These are phyloP conservation scores for Blakeslea trispora DNA, from an alignment of 371 early-diverging fungal species.

Conservation along the genomic window DNA sequence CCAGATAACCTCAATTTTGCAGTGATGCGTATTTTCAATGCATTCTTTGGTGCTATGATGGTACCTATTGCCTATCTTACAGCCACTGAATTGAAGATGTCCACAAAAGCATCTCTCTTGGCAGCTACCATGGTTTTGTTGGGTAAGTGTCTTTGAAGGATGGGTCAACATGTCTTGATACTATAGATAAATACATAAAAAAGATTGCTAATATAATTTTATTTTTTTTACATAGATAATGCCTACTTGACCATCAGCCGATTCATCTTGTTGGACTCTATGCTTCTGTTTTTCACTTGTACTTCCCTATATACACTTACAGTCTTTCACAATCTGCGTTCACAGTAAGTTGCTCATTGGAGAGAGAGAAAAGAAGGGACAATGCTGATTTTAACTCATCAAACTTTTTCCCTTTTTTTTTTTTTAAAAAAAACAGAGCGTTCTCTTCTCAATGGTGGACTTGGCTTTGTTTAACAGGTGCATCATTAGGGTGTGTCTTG, in stretches of 20 bases:
- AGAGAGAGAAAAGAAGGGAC: not conserved
- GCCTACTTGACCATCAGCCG: slow-evolving; percentile 90
- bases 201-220: too few relatives aligned
- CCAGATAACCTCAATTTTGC: slow-evolving; percentile 87
- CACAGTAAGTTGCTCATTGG: slow-evolving; percentile 48
- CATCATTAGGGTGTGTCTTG: slow-evolving; percentile 86
- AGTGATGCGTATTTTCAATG: slow-evolving; percentile 92
- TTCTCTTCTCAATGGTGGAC: slow-evolving; percentile 87
- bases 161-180: too few relatives aligned
- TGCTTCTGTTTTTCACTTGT: slow-evolving; percentile 94
- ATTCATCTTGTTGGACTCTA: slow-evolving; percentile 97
- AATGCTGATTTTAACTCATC: not conserved
- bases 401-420: too few relatives aligned
- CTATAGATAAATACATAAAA: too few relatives aligned
- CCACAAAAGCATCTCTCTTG: slow-evolving; percentile 64
- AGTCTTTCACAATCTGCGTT: slow-evolving; percentile 73
- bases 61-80: slow-evolving; percentile 96
- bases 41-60: slow-evolving; percentile 91
- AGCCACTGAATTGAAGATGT: slow-evolving; percentile 76
- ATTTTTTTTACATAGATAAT: too few relatives aligned
- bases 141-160: too few relatives aligned
- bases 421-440: slow-evolving; percentile 66
- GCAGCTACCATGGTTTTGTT: slow-evolving; percentile 81
- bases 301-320: slow-evolving; percentile 79
- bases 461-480: slow-evolving; percentile 89